phyloP scores from a whole-genome alignment of 169 alveolate species.

The Cryptosporidium meleagridis region DNA sequence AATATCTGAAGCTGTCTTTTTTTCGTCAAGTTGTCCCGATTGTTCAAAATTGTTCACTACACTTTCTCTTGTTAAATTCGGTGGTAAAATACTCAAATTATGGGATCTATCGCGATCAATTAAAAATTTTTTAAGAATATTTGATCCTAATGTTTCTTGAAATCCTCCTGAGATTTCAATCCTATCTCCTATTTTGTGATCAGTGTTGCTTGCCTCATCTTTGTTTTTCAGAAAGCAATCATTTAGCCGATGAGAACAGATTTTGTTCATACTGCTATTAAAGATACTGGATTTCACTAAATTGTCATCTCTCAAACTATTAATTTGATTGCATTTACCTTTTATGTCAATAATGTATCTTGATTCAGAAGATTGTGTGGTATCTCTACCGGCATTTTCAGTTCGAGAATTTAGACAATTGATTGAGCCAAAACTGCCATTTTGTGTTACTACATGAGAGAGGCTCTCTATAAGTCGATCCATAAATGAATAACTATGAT shows the following conservation, averaged over 20 bases:
- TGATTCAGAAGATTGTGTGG: conserved; percentile 11
- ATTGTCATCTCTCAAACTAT: neutral
- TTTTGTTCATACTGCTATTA: neutral
- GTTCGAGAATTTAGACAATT: neutral
- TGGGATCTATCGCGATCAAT: neutral
- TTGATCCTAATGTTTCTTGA: neutral
- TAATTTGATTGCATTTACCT: neutral
- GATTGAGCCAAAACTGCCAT: neutral
- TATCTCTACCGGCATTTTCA: neutral
- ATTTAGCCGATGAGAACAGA: neutral
- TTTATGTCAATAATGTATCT: neutral
- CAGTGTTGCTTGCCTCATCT: neutral
- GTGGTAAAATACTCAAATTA: neutral
- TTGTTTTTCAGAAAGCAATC: neutral
- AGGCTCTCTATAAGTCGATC: conserved; percentile 63
- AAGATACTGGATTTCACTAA: neutral
- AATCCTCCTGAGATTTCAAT: neutral
- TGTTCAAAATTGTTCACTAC: neutral
- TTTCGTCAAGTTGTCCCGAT: neutral
- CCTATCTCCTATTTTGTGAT: neutral
- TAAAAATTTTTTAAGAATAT: neutral
- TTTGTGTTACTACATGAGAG: conserved; percentile 32
- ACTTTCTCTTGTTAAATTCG: neutral
- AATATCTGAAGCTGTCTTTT: conserved; percentile 50
- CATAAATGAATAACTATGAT: conserved; percentile 26